Conservation (phyloP, 257 asterid species). For the Ajuga chamaepitys region DNA sequence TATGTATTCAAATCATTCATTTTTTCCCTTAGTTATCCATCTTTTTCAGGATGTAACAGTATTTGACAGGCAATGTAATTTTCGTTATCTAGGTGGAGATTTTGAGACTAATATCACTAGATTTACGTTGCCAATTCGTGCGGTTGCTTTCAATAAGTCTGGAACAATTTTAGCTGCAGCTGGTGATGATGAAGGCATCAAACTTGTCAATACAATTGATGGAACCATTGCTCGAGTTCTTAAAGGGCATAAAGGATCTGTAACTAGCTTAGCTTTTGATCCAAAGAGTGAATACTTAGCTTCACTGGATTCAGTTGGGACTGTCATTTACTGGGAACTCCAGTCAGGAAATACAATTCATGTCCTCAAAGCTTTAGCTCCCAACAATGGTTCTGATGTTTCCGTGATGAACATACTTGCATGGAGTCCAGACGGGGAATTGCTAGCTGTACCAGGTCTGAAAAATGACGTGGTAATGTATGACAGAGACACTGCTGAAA, state of each 20-base stretch:
- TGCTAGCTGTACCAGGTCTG: slow-evolving; percentile 91
- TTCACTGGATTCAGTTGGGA: slow-evolving; percentile 82
- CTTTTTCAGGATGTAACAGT: neutral
- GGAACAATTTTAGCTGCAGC: slow-evolving; percentile 93
- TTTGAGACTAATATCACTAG: slow-evolving; percentile 91
- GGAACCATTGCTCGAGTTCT: slow-evolving; percentile 89
- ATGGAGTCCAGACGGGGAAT: slow-evolving; percentile 97
- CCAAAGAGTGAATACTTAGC: slow-evolving; percentile 88
- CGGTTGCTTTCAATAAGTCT: slow-evolving; percentile 82
- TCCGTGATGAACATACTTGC: slow-evolving; percentile 56
- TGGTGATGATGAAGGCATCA: slow-evolving; percentile 95
- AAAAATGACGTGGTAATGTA: slow-evolving; percentile 90
- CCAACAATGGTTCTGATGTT: slow-evolving; percentile 50
- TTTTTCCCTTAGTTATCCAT: neutral
- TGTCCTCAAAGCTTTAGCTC: slow-evolving; percentile 76
- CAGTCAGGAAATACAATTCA: slow-evolving; percentile 74
- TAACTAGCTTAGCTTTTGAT: slow-evolving; percentile 89
- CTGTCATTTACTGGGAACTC: slow-evolving; percentile 89
- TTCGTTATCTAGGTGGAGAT: slow-evolving; percentile 61
- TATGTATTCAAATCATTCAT: neutral
- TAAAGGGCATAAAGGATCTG: slow-evolving; percentile 86
- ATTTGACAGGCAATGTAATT: neutral
- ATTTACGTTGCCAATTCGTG: slow-evolving; percentile 84
- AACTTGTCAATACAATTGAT: slow-evolving; percentile 86
- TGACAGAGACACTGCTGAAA: slow-evolving; percentile 97